Conservation (phyloP, 345 rosid species). For the Abelmoschus esculentus region DNA sequence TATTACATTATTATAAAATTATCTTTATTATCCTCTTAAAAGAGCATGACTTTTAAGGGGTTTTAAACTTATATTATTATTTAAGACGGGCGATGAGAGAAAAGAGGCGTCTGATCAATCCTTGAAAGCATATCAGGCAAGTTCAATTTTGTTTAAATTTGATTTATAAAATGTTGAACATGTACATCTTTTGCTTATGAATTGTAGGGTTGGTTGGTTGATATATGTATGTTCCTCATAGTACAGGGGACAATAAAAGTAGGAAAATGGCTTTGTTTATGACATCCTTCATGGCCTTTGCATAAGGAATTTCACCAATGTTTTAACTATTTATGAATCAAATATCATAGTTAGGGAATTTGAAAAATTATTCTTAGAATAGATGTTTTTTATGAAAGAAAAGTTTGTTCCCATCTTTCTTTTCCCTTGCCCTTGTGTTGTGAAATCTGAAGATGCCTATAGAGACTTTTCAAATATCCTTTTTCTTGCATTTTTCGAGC, state of each 20-base stretch:
- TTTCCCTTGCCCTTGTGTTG: too few relatives aligned
- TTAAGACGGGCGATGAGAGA: slow-evolving; percentile 43
- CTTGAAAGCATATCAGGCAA: slow-evolving; percentile 61
- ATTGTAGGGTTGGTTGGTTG: neutral
- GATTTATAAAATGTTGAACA: neutral
- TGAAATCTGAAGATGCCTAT: too few relatives aligned
- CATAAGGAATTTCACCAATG: neutral
- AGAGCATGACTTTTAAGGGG: too few relatives aligned
- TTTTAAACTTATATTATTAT: neutral
- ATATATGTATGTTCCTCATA: neutral
- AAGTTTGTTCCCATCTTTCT: neutral
- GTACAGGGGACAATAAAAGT: neutral
- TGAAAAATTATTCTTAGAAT: too few relatives aligned
- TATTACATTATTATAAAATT: neutral
- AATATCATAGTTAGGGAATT: too few relatives aligned
- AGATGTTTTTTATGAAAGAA: neutral
- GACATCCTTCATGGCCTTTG: neutral
- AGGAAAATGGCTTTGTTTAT: neutral
- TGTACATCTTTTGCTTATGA: neutral
- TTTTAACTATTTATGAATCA: too few relatives aligned
- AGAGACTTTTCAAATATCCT: neutral
- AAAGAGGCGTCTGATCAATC: slow-evolving; percentile 57
- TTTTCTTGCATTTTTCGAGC: neutral
- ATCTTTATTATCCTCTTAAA: too few relatives aligned
- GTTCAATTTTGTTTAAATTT: neutral